These are phyloP conservation scores for Apiospora aurea DNA, from an alignment of 2,329 filamentous ascomycete genomes.

Conservation along the genomic window DNA sequence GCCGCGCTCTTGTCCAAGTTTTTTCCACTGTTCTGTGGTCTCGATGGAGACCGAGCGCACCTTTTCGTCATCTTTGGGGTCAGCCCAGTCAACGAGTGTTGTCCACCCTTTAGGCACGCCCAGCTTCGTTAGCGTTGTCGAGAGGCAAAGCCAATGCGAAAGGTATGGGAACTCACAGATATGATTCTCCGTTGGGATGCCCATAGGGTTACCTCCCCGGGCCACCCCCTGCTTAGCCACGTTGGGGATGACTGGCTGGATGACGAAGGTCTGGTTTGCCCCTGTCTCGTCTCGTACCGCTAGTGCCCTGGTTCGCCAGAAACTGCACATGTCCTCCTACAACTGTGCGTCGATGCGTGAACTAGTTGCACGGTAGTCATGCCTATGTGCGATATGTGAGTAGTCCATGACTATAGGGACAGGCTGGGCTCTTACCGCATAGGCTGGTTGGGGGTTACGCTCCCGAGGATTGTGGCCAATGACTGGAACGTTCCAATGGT, in stretches of 20 bases:
- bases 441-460: neutral
- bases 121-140: neutral
- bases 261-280: constrained; percentile 33
- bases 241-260: constrained; percentile 28
- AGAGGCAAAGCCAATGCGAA: neutral
- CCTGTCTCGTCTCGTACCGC: constrained; percentile 29
- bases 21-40: constrained; percentile 25
- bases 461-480: neutral
- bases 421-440: constrained; percentile 3
- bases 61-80: constrained; percentile 29
- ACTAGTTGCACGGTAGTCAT: constrained; percentile 36
- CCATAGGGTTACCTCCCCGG: constrained; percentile 32
- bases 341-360: constrained; percentile 34
- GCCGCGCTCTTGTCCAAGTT: constrained; percentile 18
- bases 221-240: constrained; percentile 25
- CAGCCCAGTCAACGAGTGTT: constrained; percentile 32
- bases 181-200: constrained; percentile 26
- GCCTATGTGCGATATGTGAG: constrained; percentile 28
- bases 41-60: constrained; percentile 29
- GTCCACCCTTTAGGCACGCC: constrained; percentile 30
- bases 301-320: constrained; percentile 31
- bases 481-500: neutral
- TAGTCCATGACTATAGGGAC: neutral
- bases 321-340: constrained; percentile 34
- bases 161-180: constrained; percentile 29